phyloP scores from a whole-genome alignment of 306 rosid genomes.

The Vigna mungo region DNA sequence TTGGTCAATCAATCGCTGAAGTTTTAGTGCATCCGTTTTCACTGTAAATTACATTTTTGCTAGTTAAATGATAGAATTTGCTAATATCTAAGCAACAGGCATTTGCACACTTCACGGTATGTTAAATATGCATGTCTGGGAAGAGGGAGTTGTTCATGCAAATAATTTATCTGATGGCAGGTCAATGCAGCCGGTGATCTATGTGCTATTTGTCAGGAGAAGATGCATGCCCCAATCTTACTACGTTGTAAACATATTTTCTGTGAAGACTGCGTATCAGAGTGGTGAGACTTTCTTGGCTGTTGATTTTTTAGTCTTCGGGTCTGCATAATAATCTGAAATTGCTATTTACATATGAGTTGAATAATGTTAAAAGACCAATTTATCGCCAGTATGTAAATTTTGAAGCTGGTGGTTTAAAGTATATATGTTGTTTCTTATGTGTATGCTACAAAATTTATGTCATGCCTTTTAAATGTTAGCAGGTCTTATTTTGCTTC shows the following conservation, averaged over 20 bases:
- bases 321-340: constrained; percentile 29
- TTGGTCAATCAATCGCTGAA: constrained; percentile 21
- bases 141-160: constrained; percentile 34
- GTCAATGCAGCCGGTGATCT: constrained; percentile 91
- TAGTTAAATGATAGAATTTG: constrained; percentile 14
- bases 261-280: constrained; percentile 98
- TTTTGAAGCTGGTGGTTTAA: background rate
- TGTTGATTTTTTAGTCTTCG: constrained; percentile 17
- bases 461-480: background rate
- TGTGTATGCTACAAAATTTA: background rate
- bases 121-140: constrained; percentile 21
- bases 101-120: background rate
- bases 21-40: constrained; percentile 18
- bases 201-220: constrained; percentile 99
- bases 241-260: constrained; percentile 97
- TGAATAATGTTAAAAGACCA: constrained; percentile 5
- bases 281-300: constrained; percentile 68
- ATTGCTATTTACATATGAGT: constrained; percentile 21
- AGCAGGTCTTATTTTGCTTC: background rate
- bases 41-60: background rate
- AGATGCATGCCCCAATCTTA: constrained; percentile 93
- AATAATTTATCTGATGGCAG: constrained; percentile 58
- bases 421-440: constrained; percentile 13
- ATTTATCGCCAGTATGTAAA: constrained; percentile 10
- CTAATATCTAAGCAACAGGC: background rate